These are phyloP conservation scores for Scheffersomyces illinoinensis DNA, from an alignment of 1,139 yeast genomes.

Conservation along the genomic window DNA sequence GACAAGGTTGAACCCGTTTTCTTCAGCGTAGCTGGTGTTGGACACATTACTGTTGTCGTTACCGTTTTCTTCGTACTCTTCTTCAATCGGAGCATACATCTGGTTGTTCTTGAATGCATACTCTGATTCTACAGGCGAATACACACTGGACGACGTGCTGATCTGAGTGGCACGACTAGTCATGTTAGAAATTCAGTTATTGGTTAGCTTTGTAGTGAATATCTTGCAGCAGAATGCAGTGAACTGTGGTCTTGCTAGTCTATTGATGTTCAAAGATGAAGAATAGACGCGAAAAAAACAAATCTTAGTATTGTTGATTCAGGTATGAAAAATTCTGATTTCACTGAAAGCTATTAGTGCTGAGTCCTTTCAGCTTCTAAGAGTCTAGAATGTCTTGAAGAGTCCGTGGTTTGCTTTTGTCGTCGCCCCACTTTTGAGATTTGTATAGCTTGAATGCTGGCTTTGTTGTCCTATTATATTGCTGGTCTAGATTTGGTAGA, in stretches of 20 bases:
- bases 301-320: background rate
- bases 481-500: background rate
- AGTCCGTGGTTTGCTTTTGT: background rate
- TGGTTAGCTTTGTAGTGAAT: background rate
- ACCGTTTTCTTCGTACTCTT: constrained; percentile 14
- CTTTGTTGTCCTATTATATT: background rate
- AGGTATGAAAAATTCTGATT: background rate
- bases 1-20: background rate
- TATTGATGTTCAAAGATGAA: background rate
- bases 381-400: background rate
- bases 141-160: constrained; percentile 37
- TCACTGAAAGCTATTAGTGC: background rate
- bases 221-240: background rate
- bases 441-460: background rate
- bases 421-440: background rate
- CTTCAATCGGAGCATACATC: constrained; percentile 9
- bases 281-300: no score
- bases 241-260: no score
- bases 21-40: background rate
- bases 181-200: background rate
- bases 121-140: constrained; percentile 27
- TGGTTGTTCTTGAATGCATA: constrained; percentile 11
- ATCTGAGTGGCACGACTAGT: constrained; percentile 2
- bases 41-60: background rate
- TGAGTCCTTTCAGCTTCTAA: background rate